Conservation (phyloP, 345 rosid genomes). For the Camelina sativa region DNA sequence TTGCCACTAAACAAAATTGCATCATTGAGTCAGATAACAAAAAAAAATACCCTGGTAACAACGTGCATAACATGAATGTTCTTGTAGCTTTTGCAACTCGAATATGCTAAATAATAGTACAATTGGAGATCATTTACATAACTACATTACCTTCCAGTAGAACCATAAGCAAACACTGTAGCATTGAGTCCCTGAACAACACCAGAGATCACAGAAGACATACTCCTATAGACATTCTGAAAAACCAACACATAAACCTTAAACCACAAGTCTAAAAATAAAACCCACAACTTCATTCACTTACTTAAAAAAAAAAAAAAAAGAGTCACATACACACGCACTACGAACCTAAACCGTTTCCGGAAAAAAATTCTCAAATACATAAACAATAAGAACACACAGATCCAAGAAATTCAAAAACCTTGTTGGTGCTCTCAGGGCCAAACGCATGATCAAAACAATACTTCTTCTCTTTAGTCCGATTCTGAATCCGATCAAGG, state of each 20-base stretch:
- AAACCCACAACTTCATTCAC: conserved; percentile 13
- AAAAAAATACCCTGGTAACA: too few species aligned
- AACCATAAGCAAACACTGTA: conserved; percentile 93
- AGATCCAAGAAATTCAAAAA: conserved; percentile 47
- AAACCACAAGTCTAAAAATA: conserved; percentile 25
- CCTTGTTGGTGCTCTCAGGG: conserved; percentile 64
- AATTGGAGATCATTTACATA: neutral
- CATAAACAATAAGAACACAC: neutral
- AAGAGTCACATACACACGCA: conserved; percentile 1
- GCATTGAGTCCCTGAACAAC: conserved; percentile 95
- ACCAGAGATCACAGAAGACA: conserved; percentile 73
- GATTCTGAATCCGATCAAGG: conserved; percentile 78
- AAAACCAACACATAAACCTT: conserved; percentile 28
- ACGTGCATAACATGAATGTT: neutral
- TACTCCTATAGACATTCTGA: conserved; percentile 78
- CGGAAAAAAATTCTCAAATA: neutral
- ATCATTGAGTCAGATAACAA: conserved; percentile 14
- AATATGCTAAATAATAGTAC: too few species aligned
- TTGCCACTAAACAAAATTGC: conserved; percentile 64
- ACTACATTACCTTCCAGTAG: conserved; percentile 86
- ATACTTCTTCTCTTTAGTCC: conserved; percentile 83
- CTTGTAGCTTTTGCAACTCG: neutral
- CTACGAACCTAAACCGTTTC: neutral
- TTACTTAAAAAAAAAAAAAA: neutral
- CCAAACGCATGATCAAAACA: conserved; percentile 87